These are phyloP conservation scores for Neofusicoccum kwambonambiense DNA, from an alignment of 2,329 filamentous ascomycete genomes.

Conservation along the genomic window DNA sequence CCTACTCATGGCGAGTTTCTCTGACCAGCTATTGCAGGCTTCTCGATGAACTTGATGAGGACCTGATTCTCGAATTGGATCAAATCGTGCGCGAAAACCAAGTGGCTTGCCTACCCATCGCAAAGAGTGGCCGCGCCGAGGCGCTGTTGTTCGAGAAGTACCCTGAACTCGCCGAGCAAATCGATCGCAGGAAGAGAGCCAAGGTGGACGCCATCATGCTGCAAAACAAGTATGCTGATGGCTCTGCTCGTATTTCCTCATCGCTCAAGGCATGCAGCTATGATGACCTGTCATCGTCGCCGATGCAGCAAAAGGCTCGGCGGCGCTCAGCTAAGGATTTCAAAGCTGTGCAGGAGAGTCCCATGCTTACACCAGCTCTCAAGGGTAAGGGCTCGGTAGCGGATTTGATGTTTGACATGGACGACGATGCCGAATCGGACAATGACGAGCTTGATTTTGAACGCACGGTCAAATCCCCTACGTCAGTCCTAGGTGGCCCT, in stretches of 20 bases:
- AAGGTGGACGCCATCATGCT: conserved; percentile 77
- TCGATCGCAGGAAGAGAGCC: conserved; percentile 66
- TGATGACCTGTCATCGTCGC: conserved; percentile 54
- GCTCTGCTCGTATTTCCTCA: conserved; percentile 61
- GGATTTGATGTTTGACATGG: conserved; percentile 93
- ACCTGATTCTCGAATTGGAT: conserved; percentile 79
- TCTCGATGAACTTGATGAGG: conserved; percentile 80
- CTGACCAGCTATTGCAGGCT: conserved; percentile 47
- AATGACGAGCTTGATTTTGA: not conserved
- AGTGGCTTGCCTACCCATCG: conserved; percentile 71
- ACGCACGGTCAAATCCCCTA: not conserved
- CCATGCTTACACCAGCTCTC: conserved; percentile 64
- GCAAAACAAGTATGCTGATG: conserved; percentile 61
- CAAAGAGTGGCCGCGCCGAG: conserved; percentile 72
- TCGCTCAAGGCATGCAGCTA: conserved; percentile 64
- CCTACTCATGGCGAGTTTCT: not conserved
- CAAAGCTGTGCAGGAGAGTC: conserved; percentile 55
- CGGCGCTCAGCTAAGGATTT: conserved; percentile 37
- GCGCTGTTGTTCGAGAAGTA: conserved; percentile 62
- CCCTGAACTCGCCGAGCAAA: conserved; percentile 61
- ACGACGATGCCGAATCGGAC: conserved; percentile 63
- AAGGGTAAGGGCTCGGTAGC: conserved; percentile 65
- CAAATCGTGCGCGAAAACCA: conserved; percentile 79
- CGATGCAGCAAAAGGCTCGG: conserved; percentile 11
- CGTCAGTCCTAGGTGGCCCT: not conserved